These are phyloP conservation scores for Penicillium sp. DNA, from an alignment of 2,329 filamentous ascomycete species.

Conservation along the genomic window DNA sequence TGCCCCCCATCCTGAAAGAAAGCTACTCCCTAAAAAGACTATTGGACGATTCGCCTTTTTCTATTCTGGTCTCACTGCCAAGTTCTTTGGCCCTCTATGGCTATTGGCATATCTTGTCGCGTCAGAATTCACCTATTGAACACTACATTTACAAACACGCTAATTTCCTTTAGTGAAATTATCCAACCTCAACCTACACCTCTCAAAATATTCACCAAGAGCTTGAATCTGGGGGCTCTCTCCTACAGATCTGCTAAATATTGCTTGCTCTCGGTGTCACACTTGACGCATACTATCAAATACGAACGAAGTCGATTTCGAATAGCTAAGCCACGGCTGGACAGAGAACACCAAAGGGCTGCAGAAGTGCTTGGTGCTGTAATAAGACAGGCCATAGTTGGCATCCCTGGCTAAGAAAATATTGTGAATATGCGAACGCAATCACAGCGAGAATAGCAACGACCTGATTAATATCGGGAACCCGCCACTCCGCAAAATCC, in stretches of 20 bases:
- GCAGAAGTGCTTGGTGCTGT: not conserved
- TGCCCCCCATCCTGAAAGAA: not conserved
- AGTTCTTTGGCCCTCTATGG: not conserved
- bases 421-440: not conserved
- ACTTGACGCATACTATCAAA: not conserved
- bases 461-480: not conserved
- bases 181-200: not conserved
- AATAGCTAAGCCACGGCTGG: not conserved
- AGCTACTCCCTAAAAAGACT: not conserved
- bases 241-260: not conserved
- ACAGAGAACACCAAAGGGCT: not conserved
- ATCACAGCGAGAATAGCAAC: not conserved
- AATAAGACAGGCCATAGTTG: not conserved
- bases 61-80: not conserved
- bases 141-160: not conserved
- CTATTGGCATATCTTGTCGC: not conserved
- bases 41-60: not conserved
- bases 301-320: not conserved
- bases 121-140: not conserved
- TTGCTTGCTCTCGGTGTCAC: not conserved
- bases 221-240: not conserved
- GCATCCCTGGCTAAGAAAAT: not conserved
- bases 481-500: not conserved
- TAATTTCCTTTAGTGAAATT: not conserved
- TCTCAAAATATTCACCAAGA: not conserved